Base-by-base conservation (phyloP, 2,329 filamentous ascomycete genomes). In the Pseudofabraea citricarpa region DNA sequence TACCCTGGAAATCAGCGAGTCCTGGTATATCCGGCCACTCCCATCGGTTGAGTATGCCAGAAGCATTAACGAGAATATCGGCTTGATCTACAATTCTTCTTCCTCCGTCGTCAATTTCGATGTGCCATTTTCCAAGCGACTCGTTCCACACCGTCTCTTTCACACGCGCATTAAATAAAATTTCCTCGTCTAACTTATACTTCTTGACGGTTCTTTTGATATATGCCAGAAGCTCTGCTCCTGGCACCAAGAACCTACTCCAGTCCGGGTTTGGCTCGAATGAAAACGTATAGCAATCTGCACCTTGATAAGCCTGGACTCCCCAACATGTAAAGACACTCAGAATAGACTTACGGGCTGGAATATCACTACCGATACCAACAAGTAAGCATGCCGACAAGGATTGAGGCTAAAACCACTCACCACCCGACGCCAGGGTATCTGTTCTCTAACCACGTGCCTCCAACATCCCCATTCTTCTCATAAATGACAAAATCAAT, bases 191-290 rank as follows among this genome's bases (percentile, higher is more conserved):
- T 59, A 75, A 10, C 4, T 41, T 19, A 20, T 41, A 27, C 13
- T 74, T 71, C 12, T 70, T 63, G 46, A 67, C 71, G 29, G 74
- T 60, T 6, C 54, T 54, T 44, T 67, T 60, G 22, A 81, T 66
- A 44, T 81, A 81, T 18, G 15, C 20, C 5, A 36, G 39, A 36
- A 48, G 35, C 22, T 47, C 41, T 18, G 22, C 23, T 12, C 20
- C 24, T 1, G 33, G 13, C 13, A 76, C 73, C 51, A 77, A 80
- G 42, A 74, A 67, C 22, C 74, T 60, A 0, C 71, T 70, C 76
- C 77, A 81, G 46, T 72, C 64, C 1, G 72, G 62, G 37, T 78
- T 79, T 43, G 76, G 73, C 32, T 74, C 76, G n/a, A n/a, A n/a
- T n/a, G n/a, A n/a, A n/a, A n/a, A n/a, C n/a, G n/a, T n/a, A n/a